Base-by-base conservation (phyloP, 495 filamentous ascomycete species). In the Penicillium paradoxum region DNA sequence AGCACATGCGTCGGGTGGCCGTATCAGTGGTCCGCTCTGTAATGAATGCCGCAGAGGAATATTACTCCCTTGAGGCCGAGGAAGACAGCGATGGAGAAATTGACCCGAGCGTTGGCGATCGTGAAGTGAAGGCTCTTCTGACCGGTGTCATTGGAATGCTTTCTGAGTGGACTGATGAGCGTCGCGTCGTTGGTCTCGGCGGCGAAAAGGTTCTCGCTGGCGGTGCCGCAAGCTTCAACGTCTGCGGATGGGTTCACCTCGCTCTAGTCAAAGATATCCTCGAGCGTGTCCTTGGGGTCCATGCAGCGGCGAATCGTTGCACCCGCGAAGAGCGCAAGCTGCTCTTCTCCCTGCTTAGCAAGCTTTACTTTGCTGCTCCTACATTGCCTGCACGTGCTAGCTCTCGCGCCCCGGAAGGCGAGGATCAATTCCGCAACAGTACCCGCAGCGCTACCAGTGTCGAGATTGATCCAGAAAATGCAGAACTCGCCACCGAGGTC, bases 111-210 rank as follows among this genome's bases (percentile, higher is more conserved):
- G 65, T 88, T 19, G 89, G 88, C 6, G 84, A 90, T 24, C 83
- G 84, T 18, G 91, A 93, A 51, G 80, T 87, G 42, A 95, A 93
- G 80, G 85, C 93, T 1, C 79, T 84, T 22, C 79, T 93, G 57
- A 73, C 71, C 8, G 80, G 84, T 25, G 86, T 96, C 29, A 80
- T 84, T 24, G 86, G 83, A 3, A 90, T 93, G 70, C 68, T 98
- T 2, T 80, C 90, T 1, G 93, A 98, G 64, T 98, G 93, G 93
- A 97, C 93, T 4, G 93, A 98, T 68, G 89, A 91, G 49, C 79
- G 95, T 17, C 87, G 91, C 61, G 87, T 91, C 48, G 85, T 93
- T 45, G 80, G 84, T 1, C 78, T 89, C 10, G 83, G 80, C 1
- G 73, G 81, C 33, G 76, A 83, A 37, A 73, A 75, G 30, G 62